A percentile compares a stretch with the other conserved stretches of the same genome.
Evolutionary conservation across 2,329 filamentous ascomycete genomes (phyloP).

Genomic region (Penicillium sclerotiorum): DNA sequence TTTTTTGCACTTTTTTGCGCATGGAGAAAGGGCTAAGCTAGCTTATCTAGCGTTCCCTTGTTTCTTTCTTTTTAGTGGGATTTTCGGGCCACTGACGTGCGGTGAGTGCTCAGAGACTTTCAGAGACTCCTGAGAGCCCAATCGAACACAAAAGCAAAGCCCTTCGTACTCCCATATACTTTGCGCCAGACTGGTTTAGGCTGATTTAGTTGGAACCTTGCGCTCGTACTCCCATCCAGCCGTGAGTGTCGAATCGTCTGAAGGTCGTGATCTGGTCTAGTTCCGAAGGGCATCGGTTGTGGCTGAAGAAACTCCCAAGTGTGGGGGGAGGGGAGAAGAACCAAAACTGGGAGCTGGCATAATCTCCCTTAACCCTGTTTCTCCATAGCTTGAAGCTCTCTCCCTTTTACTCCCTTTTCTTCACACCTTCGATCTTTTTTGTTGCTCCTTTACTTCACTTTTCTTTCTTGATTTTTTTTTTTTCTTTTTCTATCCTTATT

Average conservation of each 20-base stretch:
- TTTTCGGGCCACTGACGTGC: too few species aligned
- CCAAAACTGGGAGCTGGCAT: conserved; percentile 1
- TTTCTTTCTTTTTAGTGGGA: too few species aligned
- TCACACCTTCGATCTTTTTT: conserved; percentile 1
- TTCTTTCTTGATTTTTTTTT: conserved; percentile 8
- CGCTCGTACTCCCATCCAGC: conserved; percentile 9
- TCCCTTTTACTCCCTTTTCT: conserved; percentile 3
- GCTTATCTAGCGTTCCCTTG: background rate
- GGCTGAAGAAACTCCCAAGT: conserved; percentile 13
- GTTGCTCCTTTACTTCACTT: conserved; percentile 5
- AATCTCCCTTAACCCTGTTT: conserved; percentile 5
- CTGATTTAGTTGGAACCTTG: background rate
- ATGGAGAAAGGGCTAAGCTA: background rate
- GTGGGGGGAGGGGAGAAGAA: conserved; percentile 4
- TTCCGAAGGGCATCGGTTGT: conserved; percentile 10
- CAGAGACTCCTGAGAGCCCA: too few species aligned
- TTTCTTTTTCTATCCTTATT: conserved; percentile 1
- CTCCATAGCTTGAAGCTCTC: conserved; percentile 7
- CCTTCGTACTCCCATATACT: too few species aligned
- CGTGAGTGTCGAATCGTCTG: background rate
- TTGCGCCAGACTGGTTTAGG: too few species aligned
- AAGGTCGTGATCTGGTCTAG: conserved; percentile 1
- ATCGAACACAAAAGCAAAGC: too few species aligned
- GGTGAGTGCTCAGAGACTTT: too few species aligned
- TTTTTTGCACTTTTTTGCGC: background rate